Conservation (phyloP, 2,329 filamentous ascomycete genomes). For the Eurotiales sp. region DNA sequence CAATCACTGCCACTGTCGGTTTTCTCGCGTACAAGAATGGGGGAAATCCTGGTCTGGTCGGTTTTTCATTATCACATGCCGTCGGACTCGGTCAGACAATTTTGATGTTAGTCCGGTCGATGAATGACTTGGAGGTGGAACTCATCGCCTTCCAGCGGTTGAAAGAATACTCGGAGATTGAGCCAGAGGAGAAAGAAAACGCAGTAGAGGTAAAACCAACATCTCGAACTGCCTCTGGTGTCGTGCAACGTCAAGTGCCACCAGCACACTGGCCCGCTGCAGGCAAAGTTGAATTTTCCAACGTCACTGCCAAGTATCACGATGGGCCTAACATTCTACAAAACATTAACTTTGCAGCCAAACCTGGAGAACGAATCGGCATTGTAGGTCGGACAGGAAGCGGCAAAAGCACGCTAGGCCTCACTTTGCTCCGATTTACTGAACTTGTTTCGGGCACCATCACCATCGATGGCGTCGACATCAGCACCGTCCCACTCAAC, state of each 20-base stretch:
- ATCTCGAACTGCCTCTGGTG: neutral
- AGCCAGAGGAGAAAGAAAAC: slow-evolving; percentile 20
- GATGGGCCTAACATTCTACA: slow-evolving; percentile 23
- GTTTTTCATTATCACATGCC: slow-evolving; percentile 56
- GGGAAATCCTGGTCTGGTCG: slow-evolving; percentile 52
- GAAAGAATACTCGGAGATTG: slow-evolving; percentile 23
- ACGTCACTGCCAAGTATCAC: slow-evolving; percentile 23
- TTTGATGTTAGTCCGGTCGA: slow-evolving; percentile 49
- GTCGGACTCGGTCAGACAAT: slow-evolving; percentile 54
- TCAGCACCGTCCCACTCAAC: slow-evolving; percentile 50
- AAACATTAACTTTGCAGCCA: slow-evolving; percentile 21
- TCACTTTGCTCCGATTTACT: slow-evolving; percentile 55
- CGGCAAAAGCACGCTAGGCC: slow-evolving; percentile 41
- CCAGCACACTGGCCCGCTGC: slow-evolving; percentile 23
- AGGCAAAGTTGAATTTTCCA: slow-evolving; percentile 23
- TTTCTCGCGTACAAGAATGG: slow-evolving; percentile 49
- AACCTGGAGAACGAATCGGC: slow-evolving; percentile 25
- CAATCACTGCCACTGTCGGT: slow-evolving; percentile 51
- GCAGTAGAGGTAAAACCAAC: neutral
- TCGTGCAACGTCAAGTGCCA: slow-evolving; percentile 13
- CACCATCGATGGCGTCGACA: slow-evolving; percentile 55
- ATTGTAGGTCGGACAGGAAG: slow-evolving; percentile 31
- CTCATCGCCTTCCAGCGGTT: slow-evolving; percentile 40
- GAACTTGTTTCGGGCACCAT: slow-evolving; percentile 50
- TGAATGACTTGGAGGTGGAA: slow-evolving; percentile 57